These are phyloP conservation scores for Polyrhizophydium stewartii DNA, from an alignment of 371 early-diverging fungal genomes.

Conservation along the genomic window DNA sequence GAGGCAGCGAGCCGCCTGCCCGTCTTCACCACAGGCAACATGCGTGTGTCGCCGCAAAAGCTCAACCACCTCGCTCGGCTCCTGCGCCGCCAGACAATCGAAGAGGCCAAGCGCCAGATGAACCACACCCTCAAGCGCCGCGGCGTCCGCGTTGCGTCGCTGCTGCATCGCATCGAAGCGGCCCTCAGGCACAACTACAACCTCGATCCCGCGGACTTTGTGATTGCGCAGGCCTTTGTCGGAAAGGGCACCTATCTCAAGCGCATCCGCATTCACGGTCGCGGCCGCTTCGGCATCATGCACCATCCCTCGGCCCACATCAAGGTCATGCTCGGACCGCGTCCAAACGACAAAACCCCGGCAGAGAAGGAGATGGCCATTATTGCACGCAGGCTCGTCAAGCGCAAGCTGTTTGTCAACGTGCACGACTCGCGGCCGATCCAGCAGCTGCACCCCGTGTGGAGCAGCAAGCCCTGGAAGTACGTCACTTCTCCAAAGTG, in stretches of 20 bases:
- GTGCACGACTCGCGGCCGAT: slow-evolving; percentile 20
- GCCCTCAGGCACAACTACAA: slow-evolving; percentile 23
- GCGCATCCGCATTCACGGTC: slow-evolving; percentile 68
- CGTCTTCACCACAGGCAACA: slow-evolving; percentile 26
- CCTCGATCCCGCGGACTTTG: slow-evolving; percentile 11
- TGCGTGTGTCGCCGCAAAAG: slow-evolving; percentile 63
- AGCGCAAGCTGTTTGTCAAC: slow-evolving; percentile 21
- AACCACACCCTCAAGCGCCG: slow-evolving; percentile 76
- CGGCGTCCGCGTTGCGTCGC: slow-evolving; percentile 38
- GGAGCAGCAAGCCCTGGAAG: slow-evolving; percentile 40
- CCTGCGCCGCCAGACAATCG: slow-evolving; percentile 68
- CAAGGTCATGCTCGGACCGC: not conserved
- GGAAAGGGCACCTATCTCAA: slow-evolving; percentile 79
- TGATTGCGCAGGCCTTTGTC: slow-evolving; percentile 74
- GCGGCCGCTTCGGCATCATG: slow-evolving; percentile 80
- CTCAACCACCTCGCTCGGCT: slow-evolving; percentile 82
- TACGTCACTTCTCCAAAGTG: slow-evolving; percentile 34
- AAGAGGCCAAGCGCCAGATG: slow-evolving; percentile 86
- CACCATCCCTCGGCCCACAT: slow-evolving; percentile 70
- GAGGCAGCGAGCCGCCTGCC: slow-evolving; percentile 10
- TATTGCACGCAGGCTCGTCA: slow-evolving; percentile 7
- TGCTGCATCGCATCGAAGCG: slow-evolving; percentile 21
- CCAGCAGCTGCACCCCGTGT: slow-evolving; percentile 22
- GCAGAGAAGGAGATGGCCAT: slow-evolving; percentile 6
- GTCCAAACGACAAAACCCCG: not conserved